Base-by-base conservation (phyloP, 2,329 filamentous ascomycete genomes). In the Colletotrichum shisoi region DNA sequence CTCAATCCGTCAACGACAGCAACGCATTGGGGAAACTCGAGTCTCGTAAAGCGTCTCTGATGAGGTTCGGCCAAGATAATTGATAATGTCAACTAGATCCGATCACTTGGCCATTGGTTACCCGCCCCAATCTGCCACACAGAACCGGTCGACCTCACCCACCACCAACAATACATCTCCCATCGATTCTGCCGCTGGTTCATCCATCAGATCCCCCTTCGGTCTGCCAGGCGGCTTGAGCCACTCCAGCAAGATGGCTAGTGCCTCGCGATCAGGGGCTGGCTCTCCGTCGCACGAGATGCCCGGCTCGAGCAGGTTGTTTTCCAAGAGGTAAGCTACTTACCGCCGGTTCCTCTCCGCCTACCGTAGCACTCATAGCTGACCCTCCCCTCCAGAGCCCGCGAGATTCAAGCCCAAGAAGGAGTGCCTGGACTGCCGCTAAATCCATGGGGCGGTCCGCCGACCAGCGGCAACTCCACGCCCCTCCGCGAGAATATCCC, bases 361-460 rank as follows among this genome's bases (percentile, higher is more conserved):
- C 27, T 40, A 8, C 11, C 11, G 45, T 15, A 31, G 13, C 31
- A 12, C 19, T 21, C 19, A 3, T 31, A 49, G 39, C 54, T 76
- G 51, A 72, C 65, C 21, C 37, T 53, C 44, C 53, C 62, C 46
- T 39, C n/a, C 69, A 97, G 94, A 76, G 94, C 95, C 71, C 88
- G 95, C 78, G 95, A 99, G 79, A 97, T 98, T 70, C 94, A 98
- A 82, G 94, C 94, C 62, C 94, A 97, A 81, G 94, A 98, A 85
- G 94, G 94, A 58, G 85, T 97, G 57, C 82, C 83, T 76, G 89
- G 84, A 75, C 85, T 87, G 74, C 85, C 84, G 78, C 79, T 90
- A 59, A 88, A 89, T 75, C 90, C 91, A 49, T 98, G 95, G 95
- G 93, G 93, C 84, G 94, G 95, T 12, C 94, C 95, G 71, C 94